Percentiles rank a stretch among this genome's conserved stretches.
Conservation (phyloP, 192 early-diverging fungal species). For the Backusella mclennaniae region DNA sequence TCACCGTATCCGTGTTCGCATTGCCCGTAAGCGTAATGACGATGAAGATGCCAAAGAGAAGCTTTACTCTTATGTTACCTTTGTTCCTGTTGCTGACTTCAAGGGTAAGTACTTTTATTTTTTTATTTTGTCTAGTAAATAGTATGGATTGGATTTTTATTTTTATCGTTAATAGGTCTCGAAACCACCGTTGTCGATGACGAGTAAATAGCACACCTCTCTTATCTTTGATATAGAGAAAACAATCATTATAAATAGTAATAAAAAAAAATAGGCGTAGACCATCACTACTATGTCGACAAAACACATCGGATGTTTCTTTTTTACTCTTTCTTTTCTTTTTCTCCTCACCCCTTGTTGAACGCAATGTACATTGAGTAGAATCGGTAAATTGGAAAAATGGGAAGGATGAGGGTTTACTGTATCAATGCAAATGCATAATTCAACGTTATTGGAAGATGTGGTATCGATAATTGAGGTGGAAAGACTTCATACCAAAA, state of each 20-base stretch:
- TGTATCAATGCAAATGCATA: neutral
- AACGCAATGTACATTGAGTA: neutral
- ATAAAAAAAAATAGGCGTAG: neutral
- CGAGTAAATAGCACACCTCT: slow-evolving; percentile 23
- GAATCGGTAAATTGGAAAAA: neutral
- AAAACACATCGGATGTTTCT: neutral
- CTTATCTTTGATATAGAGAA: neutral
- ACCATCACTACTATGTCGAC: neutral
- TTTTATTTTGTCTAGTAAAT: neutral
- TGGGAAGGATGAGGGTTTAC: neutral
- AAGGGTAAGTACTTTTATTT: slow-evolving; percentile 60
- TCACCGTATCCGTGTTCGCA: slow-evolving; percentile 93
- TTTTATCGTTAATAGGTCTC: slow-evolving; percentile 13
- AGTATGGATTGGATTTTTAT: neutral
- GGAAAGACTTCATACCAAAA: neutral
- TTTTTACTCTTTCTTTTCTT: neutral
- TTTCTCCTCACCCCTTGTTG: neutral
- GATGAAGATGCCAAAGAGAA: slow-evolving; percentile 95
- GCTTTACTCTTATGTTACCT: slow-evolving; percentile 93
- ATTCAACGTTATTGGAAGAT: neutral
- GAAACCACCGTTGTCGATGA: slow-evolving; percentile 39
- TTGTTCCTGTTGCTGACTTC: slow-evolving; percentile 84
- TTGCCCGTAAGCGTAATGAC: slow-evolving; percentile 96
- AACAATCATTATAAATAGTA: neutral
- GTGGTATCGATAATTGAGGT: neutral